These are phyloP conservation scores for Skeletonema grethae DNA, from an alignment of 108 stramenopile species.

Conservation along the genomic window DNA sequence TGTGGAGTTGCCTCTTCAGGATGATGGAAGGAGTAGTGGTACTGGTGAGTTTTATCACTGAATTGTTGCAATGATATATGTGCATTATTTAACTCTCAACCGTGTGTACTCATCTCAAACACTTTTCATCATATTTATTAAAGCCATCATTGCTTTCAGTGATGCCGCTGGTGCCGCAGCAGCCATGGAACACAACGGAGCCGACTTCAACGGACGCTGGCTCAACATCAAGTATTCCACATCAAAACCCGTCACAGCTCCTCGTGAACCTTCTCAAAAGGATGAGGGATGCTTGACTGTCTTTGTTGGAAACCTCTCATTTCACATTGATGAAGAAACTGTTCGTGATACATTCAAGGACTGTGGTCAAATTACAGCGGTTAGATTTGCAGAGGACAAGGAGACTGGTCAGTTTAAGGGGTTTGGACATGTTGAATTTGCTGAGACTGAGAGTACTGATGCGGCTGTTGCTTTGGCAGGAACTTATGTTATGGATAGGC, in stretches of 20 bases:
- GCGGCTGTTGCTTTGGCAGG: slow-evolving; percentile 90
- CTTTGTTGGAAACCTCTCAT: slow-evolving; percentile 96
- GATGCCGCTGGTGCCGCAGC: slow-evolving; percentile 62
- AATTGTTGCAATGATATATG: neutral
- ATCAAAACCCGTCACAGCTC: slow-evolving; percentile 58
- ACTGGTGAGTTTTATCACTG: slow-evolving; percentile 39
- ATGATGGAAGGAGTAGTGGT: slow-evolving; percentile 83
- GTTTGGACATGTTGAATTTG: slow-evolving; percentile 96
- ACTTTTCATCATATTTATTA: neutral
- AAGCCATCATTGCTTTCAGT: slow-evolving; percentile 87
- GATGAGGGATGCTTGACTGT: slow-evolving; percentile 91
- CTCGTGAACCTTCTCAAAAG: slow-evolving; percentile 68
- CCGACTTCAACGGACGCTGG: slow-evolving; percentile 80
- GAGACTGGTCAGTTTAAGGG: slow-evolving; percentile 98
- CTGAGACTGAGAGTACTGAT: slow-evolving; percentile 83
- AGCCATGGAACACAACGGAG: slow-evolving; percentile 86
- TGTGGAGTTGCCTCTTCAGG: slow-evolving; percentile 87
- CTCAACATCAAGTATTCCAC: slow-evolving; percentile 66
- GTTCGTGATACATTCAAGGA: slow-evolving; percentile 83
- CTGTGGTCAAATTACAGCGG: slow-evolving; percentile 87
- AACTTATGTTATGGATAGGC: slow-evolving; percentile 82
- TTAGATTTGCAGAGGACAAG: slow-evolving; percentile 94
- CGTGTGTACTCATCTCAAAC: neutral
- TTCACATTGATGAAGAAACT: slow-evolving; percentile 93
- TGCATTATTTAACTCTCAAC: neutral